Evolutionary conservation across 352 stramenopile genomes (phyloP), one percentile per base, ranked within the genome.

Genomic region (Thalassiosira livingstoniorum): DNA sequence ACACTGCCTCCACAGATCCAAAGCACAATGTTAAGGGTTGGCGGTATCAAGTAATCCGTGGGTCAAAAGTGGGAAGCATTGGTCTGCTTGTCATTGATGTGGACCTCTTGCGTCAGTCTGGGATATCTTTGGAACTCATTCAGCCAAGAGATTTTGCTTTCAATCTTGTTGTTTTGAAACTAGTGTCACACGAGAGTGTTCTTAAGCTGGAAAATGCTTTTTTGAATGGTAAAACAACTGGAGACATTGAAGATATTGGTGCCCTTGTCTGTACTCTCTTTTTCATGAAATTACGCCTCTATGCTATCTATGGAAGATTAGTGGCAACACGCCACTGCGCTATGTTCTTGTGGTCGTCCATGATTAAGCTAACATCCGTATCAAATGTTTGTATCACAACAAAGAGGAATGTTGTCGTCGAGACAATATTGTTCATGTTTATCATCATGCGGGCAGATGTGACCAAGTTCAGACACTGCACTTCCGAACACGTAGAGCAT

Each of bases 11-110:
- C 4, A 66, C 54, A 4, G 67, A 75, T 54, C 25, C 51, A 7
- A 75, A 75, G 2, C 67, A 75, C 25, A 58, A 75, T 18, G 66
- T 75, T n/a, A 75, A 75, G 43, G 32, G 13, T 25, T 64, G 54
- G 51, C n/a, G 51, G 13, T 66, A 75, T 32, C 67, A 75, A 67
- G 29, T 66, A 35, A 55, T 75, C 54, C 42, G 58, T 21, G 55
- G 55, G 10, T 21, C 10, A 21, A 18, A n/a, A 21, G 55, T 35
- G 7, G 10, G 7, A 31, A 21, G 7, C 10, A 63, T 63, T n/a
- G n/a, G 55, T 31, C 31, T 18, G 10, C n/a, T 31, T 63, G 55
- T 63, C 7, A 35, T 63, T 63, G 55, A 63, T 63, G n/a, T 18
- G 7, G 55, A 63, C n/a, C 55, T 21, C 55, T 18, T 63, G 10